Base-by-base conservation (phyloP, 345 rosid species). In the Eucalyptus regnans region DNA sequence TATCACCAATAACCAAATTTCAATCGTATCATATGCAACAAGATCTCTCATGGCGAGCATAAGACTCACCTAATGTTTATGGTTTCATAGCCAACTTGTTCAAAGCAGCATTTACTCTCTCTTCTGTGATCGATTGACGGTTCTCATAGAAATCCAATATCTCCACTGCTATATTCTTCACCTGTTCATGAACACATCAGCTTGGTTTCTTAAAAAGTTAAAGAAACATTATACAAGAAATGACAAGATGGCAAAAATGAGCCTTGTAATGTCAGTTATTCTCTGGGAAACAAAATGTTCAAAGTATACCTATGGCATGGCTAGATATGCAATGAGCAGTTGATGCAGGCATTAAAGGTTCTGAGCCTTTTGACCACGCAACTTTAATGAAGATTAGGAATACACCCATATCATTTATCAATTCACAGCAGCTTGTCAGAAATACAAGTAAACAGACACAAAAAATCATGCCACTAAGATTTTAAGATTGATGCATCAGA, bases 61-160 rank as follows among this genome's bases (percentile, higher is more conserved):
- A 11, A 33, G 80, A 27, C 25, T 89, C 12, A 29, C 92, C 66
- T n/a, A 60, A 50, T 84, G 33, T 89, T 91, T 91, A 93, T 23
- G 94, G 92, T 92, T 89, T 97, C 89, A 89, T 83, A 88, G 93
- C 93, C 85, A 97, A 96, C 93, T 97, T 98, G 96, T 25, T 80
- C 68, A 93, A 88, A 50, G 92, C 94, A 54, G 90, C 88, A 86
- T 25, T 88, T 62, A 91, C 56, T 91, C 92, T 94, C 83, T 93
- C 96, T 0, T 94, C 96, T 23, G 94, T 12, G 54, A 86, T 88
- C 88, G 76, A 71, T 88, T 90, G 91, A 86, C 91, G 92, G 89
- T 90, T 91, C 90, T 94, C 96, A 86, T 93, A 94, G 90, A 93
- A 94, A 91, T 93, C 94, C 87, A 94, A 88, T 66, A 94, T 93